phyloP scores from a whole-genome alignment of 1,284 basidiomycete genomes.

The Cutaneotrichosporon sp. region DNA sequence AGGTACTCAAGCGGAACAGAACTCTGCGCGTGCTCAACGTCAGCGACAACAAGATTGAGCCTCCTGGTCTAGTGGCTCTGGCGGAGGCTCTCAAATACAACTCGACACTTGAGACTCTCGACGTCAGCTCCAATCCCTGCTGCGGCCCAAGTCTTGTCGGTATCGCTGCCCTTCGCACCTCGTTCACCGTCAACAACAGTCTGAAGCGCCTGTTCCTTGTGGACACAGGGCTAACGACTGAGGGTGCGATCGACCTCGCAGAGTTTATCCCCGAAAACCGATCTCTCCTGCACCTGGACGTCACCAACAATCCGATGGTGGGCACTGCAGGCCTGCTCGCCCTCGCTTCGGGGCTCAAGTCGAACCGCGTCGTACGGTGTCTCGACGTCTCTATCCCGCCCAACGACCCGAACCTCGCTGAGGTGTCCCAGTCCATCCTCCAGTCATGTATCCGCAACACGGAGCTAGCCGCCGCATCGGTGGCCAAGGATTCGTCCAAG shows the following conservation, averaged over 20 bases:
- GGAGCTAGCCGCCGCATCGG: constrained; percentile 53
- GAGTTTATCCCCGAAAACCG: constrained; percentile 91
- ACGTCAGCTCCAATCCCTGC: constrained; percentile 89
- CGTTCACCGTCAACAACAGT: constrained; percentile 87
- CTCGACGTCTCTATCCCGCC: constrained; percentile 89
- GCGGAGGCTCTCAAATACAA: constrained; percentile 98
- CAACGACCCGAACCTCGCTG: constrained; percentile 79
- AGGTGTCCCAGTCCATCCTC: constrained; percentile 50
- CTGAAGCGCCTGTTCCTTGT: constrained; percentile 89
- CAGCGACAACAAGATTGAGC: constrained; percentile 87
- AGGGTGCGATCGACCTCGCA: constrained; percentile 88
- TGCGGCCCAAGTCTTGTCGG: constrained; percentile 81
- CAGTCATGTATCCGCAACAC: constrained; percentile 82
- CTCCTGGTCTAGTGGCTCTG: constrained; percentile 69
- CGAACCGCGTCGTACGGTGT: constrained; percentile 80
- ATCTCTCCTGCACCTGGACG: constrained; percentile 79
- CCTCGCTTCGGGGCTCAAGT: constrained; percentile 73
- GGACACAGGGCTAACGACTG: constrained; percentile 71
- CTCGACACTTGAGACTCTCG: constrained; percentile 84
- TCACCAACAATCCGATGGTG: constrained; percentile 67
- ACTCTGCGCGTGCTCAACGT: constrained; percentile 91
- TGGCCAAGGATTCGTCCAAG: constrained; percentile 12
- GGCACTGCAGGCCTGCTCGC: constrained; percentile 91
- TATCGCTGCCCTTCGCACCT: constrained; percentile 79
- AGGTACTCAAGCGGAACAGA: constrained; percentile 91